Percentiles rank a stretch among this genome's conserved stretches.
These are phyloP conservation scores for Sporothrix globosa DNA, from an alignment of 2,329 filamentous ascomycete genomes.

Conservation along the genomic window DNA sequence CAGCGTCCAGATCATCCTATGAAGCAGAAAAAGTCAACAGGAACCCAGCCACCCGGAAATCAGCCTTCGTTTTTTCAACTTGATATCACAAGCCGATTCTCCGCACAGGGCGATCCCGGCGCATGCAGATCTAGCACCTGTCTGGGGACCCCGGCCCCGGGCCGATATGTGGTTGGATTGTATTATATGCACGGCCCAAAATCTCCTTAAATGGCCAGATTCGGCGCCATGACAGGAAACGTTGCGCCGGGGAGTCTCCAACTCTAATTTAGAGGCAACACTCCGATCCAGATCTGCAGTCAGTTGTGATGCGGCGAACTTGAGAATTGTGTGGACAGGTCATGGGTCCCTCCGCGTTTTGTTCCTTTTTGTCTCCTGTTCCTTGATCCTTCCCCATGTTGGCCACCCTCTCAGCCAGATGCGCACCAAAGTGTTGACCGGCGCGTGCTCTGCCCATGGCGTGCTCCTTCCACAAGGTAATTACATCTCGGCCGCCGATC, in stretches of 20 bases:
- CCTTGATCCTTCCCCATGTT: background rate
- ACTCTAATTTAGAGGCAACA: slow-evolving; percentile 15
- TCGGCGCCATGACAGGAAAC: slow-evolving; percentile 20
- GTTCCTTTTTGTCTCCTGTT: background rate
- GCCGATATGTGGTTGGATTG: slow-evolving; percentile 17
- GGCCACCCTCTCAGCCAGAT: slow-evolving; percentile 4
- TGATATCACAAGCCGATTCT: slow-evolving; percentile 21
- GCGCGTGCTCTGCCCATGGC: background rate
- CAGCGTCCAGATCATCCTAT: background rate
- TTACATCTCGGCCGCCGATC: background rate
- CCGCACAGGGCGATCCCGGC: slow-evolving; percentile 4
- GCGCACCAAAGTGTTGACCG: background rate
- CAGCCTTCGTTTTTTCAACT: slow-evolving; percentile 9
- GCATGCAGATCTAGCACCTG: slow-evolving; percentile 12
- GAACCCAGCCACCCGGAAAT: background rate
- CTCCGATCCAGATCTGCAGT: slow-evolving; percentile 18
- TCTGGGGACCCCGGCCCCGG: slow-evolving; percentile 14
- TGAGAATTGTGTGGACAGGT: background rate
- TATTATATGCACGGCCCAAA: background rate
- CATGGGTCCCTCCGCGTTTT: background rate
- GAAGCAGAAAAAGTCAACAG: background rate
- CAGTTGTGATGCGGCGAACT: slow-evolving; percentile 1
- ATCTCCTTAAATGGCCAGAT: background rate
- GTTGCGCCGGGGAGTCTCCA: slow-evolving; percentile 13
- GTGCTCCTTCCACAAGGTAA: background rate